A percentile compares a stretch with the other conserved stretches of the same genome.
phyloP scores from a whole-genome alignment of 1,284 basidiomycete species.

The Gomphus bonarii region DNA sequence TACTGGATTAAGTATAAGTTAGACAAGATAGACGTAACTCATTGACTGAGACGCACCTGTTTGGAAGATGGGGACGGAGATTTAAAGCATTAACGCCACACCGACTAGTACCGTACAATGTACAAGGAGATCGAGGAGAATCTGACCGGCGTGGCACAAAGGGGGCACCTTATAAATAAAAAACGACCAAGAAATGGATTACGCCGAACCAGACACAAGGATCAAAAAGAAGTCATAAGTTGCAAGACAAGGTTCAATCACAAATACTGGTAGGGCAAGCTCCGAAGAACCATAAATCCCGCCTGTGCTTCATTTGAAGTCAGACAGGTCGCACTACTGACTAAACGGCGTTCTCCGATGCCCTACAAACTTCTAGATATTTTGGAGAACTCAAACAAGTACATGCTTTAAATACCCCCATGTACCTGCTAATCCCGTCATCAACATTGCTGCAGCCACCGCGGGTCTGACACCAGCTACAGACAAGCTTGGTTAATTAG shows the following conservation, averaged over 20 bases:
- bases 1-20: not conserved
- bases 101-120: not conserved
- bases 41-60: not conserved
- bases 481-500: conserved; percentile 18
- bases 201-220: not conserved
- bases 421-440: conserved; percentile 79
- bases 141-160: not conserved
- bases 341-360: not conserved
- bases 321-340: not conserved
- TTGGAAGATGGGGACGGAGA: not conserved
- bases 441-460: conserved; percentile 78
- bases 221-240: not conserved
- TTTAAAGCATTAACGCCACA: not conserved
- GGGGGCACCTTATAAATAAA: not conserved
- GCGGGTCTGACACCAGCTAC: conserved; percentile 87
- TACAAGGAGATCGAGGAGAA: not conserved
- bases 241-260: conserved; percentile 7
- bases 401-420: conserved; percentile 90
- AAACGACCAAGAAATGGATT: not conserved
- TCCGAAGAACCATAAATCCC: not conserved
- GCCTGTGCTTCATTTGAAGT: conserved; percentile 1
- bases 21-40: not conserved
- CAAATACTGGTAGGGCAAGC: not conserved
- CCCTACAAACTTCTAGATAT: not conserved
- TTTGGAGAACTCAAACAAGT: conserved; percentile 18